phyloP scores from a whole-genome alignment of 306 rosid genomes.

The Quercus wislizeni region DNA sequence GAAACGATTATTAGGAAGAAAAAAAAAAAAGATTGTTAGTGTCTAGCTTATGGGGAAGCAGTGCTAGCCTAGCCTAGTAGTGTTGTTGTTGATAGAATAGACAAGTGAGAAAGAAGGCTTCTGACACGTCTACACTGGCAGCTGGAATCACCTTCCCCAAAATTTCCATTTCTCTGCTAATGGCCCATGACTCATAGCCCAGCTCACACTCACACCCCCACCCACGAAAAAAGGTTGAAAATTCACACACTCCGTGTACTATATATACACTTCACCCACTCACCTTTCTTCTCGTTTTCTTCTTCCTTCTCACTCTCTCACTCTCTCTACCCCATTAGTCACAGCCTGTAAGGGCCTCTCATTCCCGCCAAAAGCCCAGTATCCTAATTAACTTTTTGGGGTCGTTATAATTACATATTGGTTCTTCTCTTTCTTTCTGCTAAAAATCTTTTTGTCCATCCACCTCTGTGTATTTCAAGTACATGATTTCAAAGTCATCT shows the following conservation, averaged over 20 bases:
- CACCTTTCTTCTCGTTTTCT: slow-evolving; percentile 11
- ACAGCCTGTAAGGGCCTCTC: neutral
- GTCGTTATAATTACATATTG: neutral
- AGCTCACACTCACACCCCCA: neutral
- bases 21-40: no score
- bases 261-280: slow-evolving; percentile 24
- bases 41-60: no score
- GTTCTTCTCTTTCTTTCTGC: no score
- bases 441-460: no score
- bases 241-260: slow-evolving; percentile 29
- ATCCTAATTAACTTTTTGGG: neutral
- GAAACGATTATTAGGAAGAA: no score
- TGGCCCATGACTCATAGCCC: slow-evolving; percentile 2
- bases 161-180: neutral
- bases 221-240: slow-evolving; percentile 21
- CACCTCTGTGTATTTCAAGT: no score
- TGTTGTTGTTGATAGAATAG: slow-evolving; percentile 5
- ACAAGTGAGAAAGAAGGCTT: neutral
- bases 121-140: slow-evolving; percentile 18
- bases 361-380: slow-evolving; percentile 39
- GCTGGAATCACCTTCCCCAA: slow-evolving; percentile 22
- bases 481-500: no score
- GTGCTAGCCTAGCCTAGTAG: neutral
- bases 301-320: neutral
- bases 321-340: neutral